A percentile compares a stretch with the other conserved stretches of the same genome.
phyloP scores from a whole-genome alignment of 805 yeast species.

The Metschnikowia noctiluminum region DNA sequence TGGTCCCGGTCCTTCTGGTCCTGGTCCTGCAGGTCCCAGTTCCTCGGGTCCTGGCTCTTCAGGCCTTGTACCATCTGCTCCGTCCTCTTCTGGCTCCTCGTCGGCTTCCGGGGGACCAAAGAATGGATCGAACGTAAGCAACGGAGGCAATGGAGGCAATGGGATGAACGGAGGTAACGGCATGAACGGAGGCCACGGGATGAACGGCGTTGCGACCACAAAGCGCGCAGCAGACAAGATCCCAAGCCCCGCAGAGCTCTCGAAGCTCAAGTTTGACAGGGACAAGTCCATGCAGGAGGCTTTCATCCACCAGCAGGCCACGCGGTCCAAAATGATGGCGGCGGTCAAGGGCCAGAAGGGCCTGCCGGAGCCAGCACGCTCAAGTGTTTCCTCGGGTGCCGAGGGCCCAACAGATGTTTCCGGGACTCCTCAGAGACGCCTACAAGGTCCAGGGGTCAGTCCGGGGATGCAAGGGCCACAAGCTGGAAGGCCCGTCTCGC shows the following conservation, averaged over 20 bases:
- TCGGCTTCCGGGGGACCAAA: too few relatives aligned
- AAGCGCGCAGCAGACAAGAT: slow-evolving; percentile 45
- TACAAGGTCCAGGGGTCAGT: too few relatives aligned
- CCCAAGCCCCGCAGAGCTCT: slow-evolving; percentile 76
- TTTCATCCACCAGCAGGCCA: slow-evolving; percentile 47
- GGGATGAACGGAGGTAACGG: too few relatives aligned
- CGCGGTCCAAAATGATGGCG: slow-evolving; percentile 40
- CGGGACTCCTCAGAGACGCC: not conserved
- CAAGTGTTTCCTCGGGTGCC: slow-evolving; percentile 8
- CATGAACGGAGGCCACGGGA: too few relatives aligned
- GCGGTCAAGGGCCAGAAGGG: slow-evolving; percentile 37
- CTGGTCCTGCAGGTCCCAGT: too few relatives aligned
- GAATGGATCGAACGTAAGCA: too few relatives aligned
- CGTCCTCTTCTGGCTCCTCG: too few relatives aligned
- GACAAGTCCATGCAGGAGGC: slow-evolving; percentile 83
- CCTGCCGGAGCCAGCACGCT: slow-evolving; percentile 3
- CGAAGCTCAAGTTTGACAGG: slow-evolving; percentile 78
- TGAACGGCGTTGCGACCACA: too few relatives aligned
- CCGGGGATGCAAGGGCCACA: slow-evolving; percentile 2
- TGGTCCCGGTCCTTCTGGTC: too few relatives aligned
- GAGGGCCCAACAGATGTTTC: slow-evolving; percentile 12
- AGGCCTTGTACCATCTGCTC: too few relatives aligned
- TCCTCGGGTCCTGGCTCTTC: too few relatives aligned
- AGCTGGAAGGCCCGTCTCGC: slow-evolving; percentile 1
- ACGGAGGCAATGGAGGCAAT: not conserved